These are phyloP conservation scores for Stylosanthes scabra DNA, from an alignment of 331 rosid species.

Conservation along the genomic window DNA sequence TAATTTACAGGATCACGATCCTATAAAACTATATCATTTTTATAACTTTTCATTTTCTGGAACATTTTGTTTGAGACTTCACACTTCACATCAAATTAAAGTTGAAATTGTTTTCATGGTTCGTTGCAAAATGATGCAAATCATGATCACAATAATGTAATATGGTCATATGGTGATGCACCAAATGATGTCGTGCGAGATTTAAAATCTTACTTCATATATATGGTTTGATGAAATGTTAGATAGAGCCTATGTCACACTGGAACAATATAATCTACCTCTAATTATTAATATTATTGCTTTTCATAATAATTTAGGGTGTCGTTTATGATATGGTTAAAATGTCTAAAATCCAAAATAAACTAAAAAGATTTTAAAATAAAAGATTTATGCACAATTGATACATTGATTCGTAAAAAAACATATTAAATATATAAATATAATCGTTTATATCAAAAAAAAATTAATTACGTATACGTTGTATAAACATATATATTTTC, in stretches of 20 bases:
- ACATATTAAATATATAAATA: too few species aligned
- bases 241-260: not conserved
- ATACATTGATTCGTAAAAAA: too few species aligned
- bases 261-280: not conserved
- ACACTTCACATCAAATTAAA: not conserved
- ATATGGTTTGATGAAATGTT: constrained; percentile 6
- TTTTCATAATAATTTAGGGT: too few species aligned
- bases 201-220: not conserved
- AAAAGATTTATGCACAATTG: too few species aligned
- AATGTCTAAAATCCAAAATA: too few species aligned
- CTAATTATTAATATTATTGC: not conserved
- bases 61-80: constrained; percentile 5
- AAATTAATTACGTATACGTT: too few species aligned
- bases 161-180: not conserved
- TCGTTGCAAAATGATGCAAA: constrained; percentile 7
- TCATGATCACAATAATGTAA: not conserved
- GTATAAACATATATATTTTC: too few species aligned
- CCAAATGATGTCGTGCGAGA: not conserved
- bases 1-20: not conserved
- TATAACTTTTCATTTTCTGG: not conserved
- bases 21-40: not conserved
- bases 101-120: not conserved
- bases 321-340: too few species aligned
- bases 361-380: too few species aligned
- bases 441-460: too few species aligned